These are phyloP conservation scores for Trichosporon inkin DNA, from an alignment of 1,284 basidiomycete species.

Conservation along the genomic window DNA sequence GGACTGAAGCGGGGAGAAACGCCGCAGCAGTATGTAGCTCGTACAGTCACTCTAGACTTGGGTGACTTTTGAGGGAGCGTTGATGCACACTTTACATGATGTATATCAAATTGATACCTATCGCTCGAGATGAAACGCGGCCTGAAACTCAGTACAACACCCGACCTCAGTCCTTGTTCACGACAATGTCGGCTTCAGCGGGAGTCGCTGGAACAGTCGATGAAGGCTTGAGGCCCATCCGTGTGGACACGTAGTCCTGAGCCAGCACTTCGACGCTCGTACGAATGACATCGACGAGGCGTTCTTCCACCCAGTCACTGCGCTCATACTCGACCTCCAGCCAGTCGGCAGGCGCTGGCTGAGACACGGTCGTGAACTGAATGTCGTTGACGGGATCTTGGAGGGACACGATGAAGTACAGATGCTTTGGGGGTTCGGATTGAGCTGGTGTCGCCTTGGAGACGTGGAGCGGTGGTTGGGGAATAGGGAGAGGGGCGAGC, in stretches of 20 bases:
- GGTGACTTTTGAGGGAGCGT: conserved; percentile 47
- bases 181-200: background rate
- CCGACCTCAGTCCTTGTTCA: background rate
- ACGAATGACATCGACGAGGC: conserved; percentile 76
- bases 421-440: conserved; percentile 53
- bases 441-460: conserved; percentile 9
- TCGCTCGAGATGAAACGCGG: background rate
- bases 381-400: conserved; percentile 76
- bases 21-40: conserved; percentile 46
- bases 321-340: conserved; percentile 75
- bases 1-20: conserved; percentile 44
- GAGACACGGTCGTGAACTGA: conserved; percentile 69
- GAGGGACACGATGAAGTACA: conserved; percentile 81
- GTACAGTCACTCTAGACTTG: conserved; percentile 50
- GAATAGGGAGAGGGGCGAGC: conserved; percentile 58
- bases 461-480: conserved; percentile 38
- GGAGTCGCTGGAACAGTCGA: background rate
- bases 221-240: conserved; percentile 48
- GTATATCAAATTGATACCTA: background rate
- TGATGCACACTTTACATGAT: conserved; percentile 3
- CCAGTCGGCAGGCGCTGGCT: conserved; percentile 75
- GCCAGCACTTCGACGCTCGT: conserved; percentile 78
- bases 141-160: background rate
- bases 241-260: conserved; percentile 60
- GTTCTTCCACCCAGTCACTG: conserved; percentile 92